phyloP scores from a whole-genome alignment of 2,329 filamentous ascomycete species.

The Aspergillus floridensis region DNA sequence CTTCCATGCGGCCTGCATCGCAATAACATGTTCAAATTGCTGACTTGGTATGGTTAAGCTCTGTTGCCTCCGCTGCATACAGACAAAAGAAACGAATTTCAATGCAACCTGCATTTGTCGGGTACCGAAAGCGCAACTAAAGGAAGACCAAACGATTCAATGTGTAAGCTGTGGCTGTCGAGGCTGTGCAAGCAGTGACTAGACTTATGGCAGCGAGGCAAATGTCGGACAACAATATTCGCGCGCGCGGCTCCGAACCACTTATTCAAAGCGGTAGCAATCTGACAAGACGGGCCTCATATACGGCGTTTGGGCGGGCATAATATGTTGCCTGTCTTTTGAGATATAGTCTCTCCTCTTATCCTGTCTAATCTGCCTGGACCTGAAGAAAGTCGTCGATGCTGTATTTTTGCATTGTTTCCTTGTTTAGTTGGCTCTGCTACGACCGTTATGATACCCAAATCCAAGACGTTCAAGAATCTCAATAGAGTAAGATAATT shows the following conservation, averaged over 20 bases:
- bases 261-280: background rate
- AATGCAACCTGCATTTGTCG: constrained; percentile 96
- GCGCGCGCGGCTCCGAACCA: background rate
- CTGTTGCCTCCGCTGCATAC: constrained; percentile 92
- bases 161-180: constrained; percentile 94
- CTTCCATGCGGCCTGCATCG: background rate
- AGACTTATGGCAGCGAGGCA: constrained; percentile 9
- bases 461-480: background rate
- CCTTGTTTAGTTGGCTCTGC: background rate
- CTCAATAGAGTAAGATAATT: background rate
- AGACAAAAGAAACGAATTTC: constrained; percentile 99
- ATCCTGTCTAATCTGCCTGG: background rate
- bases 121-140: constrained; percentile 83
- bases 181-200: constrained; percentile 85
- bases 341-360: background rate
- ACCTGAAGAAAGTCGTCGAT: background rate
- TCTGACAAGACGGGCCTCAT: background rate
- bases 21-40: background rate
- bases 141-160: constrained; percentile 85
- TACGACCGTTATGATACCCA: background rate
- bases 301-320: background rate
- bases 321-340: background rate
- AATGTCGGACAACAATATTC: background rate
- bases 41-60: constrained; percentile 52
- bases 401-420: background rate